A percentile compares a stretch with the other conserved stretches of the same genome.
These are phyloP conservation scores for Cadophora sp. DNA, from an alignment of 2,329 filamentous ascomycete species.

Conservation along the genomic window DNA sequence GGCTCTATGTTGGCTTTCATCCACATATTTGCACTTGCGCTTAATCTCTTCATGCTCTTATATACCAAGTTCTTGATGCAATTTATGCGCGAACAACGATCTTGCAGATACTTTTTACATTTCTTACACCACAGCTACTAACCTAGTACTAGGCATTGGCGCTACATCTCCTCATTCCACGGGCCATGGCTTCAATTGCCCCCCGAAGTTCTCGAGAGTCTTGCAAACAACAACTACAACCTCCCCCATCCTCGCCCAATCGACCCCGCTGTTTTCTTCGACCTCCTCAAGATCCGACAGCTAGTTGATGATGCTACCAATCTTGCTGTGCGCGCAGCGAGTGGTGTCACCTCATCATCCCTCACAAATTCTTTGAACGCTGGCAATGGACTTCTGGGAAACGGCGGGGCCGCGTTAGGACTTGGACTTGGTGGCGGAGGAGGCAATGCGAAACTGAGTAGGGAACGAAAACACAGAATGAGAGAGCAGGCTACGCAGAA, in stretches of 20 bases:
- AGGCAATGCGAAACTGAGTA: slow-evolving; percentile 71
- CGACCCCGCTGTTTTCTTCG: slow-evolving; percentile 82
- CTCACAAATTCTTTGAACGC: slow-evolving; percentile 62
- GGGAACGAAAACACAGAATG: slow-evolving; percentile 79
- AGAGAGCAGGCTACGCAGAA: slow-evolving; percentile 81
- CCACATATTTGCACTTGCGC: background rate
- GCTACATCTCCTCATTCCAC: slow-evolving; percentile 83
- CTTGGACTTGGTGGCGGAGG: slow-evolving; percentile 62
- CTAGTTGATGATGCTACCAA: slow-evolving; percentile 82
- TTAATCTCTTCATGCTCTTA: slow-evolving; percentile 3
- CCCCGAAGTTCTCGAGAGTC: slow-evolving; percentile 77
- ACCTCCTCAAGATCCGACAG: slow-evolving; percentile 81
- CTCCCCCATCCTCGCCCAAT: slow-evolving; percentile 77
- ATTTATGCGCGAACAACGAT: background rate
- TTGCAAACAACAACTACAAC: slow-evolving; percentile 82
- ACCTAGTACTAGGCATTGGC: slow-evolving; percentile 70
- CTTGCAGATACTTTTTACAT: slow-evolving; percentile 12
- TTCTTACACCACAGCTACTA: slow-evolving; percentile 23
- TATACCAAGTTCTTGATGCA: background rate
- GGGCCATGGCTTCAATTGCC: slow-evolving; percentile 84
- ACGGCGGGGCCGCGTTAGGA: slow-evolving; percentile 58
- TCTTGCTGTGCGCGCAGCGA: slow-evolving; percentile 78
- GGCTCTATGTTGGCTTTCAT: background rate
- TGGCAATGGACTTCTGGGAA: slow-evolving; percentile 56
- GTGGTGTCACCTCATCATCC: slow-evolving; percentile 70